Evolutionary conservation across 2,329 filamentous ascomycete species (phyloP), one percentile per base, ranked within the genome.

Genomic region (Scleromitrula shiraiana): DNA sequence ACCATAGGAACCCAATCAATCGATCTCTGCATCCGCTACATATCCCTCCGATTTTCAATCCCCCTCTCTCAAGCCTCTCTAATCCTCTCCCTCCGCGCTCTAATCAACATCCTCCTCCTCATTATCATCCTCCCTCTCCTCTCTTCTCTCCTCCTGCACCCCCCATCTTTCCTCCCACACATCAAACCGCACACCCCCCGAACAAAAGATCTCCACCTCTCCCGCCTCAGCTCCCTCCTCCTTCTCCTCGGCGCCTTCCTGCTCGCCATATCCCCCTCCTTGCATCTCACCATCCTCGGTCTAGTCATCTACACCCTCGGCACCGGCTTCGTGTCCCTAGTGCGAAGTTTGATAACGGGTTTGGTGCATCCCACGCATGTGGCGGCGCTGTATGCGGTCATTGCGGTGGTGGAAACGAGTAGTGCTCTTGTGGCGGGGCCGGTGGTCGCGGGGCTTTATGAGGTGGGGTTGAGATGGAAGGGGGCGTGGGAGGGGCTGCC

Each of bases 41-140:
- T 64, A 19, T 59, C 56, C 1, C 56, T 56, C 8, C 54, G 59
- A 9, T 64, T 59, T 41, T 36, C 45, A 17, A 61, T 56, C 51
- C 50, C 54, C 14, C 50, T 64, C 9, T 47, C 49, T 1, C 23
- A 59, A 24, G 49, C 55, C 14, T 52, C 53, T 5, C 53, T 57
- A 22, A 52, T 64, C 5, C 51, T 62, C n/a, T 62, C 61, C 2
- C 38, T 62, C 12, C 54, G 56, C 4, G 59, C 58, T 2, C 46
- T 54, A 9, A 47, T 62, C 7, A 58, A 60, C 32, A 57, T 62
- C 8, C 24, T 56, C 5, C 51, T 63, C 9, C 32, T 62, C 1
- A 32, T 63, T 3, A 36, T 46, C 20, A 39, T 63, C 7, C 33
- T 63, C 3, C 60, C 60, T 2, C 4, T 40, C 7, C 22, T 60